Percentiles rank a stretch among this genome's conserved stretches.
Evolutionary conservation across 2,329 filamentous ascomycete genomes (phyloP).

Genomic region (Pseudocercospora vitis): DNA sequence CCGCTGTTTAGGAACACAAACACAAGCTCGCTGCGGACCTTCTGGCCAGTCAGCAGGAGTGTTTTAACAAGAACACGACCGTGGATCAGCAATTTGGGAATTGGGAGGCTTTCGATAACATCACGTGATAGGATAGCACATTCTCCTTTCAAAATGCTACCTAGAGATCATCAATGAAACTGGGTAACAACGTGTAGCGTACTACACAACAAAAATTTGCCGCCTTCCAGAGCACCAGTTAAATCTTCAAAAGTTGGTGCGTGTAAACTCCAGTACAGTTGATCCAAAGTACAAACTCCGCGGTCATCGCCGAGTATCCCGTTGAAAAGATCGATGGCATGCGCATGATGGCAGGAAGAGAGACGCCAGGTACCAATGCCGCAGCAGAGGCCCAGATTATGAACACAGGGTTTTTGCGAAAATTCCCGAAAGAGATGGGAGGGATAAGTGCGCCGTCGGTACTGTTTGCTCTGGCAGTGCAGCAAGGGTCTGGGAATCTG

Average conservation of each 20-base stretch:
- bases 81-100: no score
- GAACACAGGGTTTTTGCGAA: conserved; percentile 8
- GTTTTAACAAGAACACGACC: no score
- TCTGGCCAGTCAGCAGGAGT: no score
- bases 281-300: conserved; percentile 5
- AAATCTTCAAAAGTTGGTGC: conserved; percentile 6
- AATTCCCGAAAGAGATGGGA: not conserved
- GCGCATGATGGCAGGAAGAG: conserved; percentile 3
- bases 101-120: no score
- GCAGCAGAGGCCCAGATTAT: conserved; percentile 10
- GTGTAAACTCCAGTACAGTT: conserved; percentile 9
- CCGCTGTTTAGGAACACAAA: no score
- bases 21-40: no score
- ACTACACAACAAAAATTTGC: conserved; percentile 8
- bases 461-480: conserved; percentile 1
- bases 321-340: conserved; percentile 7
- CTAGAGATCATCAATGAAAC: conserved; percentile 2
- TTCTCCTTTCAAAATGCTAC: conserved; percentile 9
- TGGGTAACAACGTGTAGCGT: conserved; percentile 1
- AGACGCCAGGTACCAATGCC: conserved; percentile 1
- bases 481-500: not conserved
- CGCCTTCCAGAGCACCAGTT: not conserved
- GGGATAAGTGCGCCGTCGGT: not conserved
- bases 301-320: conserved; percentile 4
- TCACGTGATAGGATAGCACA: conserved; percentile 8